Evolutionary conservation across 176 grass and related monocot genomes (phyloP).

Genomic region (Eremochloa ophiuroides): DNA sequence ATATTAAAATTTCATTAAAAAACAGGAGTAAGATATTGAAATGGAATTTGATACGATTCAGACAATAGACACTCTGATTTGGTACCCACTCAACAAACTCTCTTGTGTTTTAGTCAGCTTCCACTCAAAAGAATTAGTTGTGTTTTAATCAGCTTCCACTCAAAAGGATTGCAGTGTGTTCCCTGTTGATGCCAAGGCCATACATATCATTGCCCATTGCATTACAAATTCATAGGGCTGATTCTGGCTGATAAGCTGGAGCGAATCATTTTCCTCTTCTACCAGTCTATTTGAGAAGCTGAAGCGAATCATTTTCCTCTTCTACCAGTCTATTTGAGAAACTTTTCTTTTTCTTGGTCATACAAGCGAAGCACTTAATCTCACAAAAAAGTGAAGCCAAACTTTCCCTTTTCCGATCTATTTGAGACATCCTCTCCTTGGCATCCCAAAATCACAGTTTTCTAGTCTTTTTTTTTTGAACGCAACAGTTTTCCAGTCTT

Average conservation of each 20-base stretch:
- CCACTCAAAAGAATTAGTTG: not conserved
- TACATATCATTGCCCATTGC: not conserved
- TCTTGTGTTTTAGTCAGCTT: not conserved
- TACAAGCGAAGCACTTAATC: no score
- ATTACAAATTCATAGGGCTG: not conserved
- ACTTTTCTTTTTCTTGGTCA: not conserved
- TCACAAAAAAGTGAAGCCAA: no score
- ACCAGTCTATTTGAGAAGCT: no score
- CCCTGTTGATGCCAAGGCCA: slow-evolving; percentile 5
- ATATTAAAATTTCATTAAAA: not conserved
- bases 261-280: not conserved
- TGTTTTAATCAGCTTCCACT: slow-evolving; percentile 24
- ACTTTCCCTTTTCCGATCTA: not conserved
- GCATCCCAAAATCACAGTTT: not conserved
- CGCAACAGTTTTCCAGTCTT: not conserved
- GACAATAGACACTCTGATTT: not conserved
- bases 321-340: no score
- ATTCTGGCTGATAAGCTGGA: no score
- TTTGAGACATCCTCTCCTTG: not conserved
- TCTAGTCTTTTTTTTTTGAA: not conserved
- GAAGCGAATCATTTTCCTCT: no score
- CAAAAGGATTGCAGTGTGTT: not conserved
- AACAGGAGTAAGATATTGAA: not conserved
- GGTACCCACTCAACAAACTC: not conserved
- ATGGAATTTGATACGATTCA: slow-evolving; percentile 11